phyloP scores from a whole-genome alignment of 2,329 filamentous ascomycete genomes.

The Fusarium pseudonygamai region DNA sequence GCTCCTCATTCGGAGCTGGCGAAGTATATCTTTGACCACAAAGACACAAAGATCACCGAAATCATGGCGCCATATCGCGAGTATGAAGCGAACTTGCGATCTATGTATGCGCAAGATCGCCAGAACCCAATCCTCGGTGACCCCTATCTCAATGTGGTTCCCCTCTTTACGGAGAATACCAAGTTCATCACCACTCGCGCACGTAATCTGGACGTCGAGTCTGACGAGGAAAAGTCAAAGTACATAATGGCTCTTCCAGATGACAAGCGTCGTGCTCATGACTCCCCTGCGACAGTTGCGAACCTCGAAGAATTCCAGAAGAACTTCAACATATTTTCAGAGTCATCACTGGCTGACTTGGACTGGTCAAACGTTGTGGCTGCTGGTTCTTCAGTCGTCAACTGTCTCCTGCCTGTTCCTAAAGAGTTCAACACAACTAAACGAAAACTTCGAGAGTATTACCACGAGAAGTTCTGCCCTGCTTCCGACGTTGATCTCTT shows the following conservation, averaged over 20 bases:
- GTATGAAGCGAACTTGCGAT: constrained; percentile 73
- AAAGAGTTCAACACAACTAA: constrained; percentile 69
- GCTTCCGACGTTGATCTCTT: constrained; percentile 91
- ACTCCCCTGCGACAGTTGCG: constrained; percentile 73
- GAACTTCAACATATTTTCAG: constrained; percentile 85
- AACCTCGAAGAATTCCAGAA: constrained; percentile 76
- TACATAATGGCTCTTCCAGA: constrained; percentile 76
- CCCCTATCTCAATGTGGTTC: constrained; percentile 69
- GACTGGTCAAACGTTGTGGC: constrained; percentile 86
- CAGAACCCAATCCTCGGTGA: constrained; percentile 66
- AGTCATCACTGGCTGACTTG: constrained; percentile 77
- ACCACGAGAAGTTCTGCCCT: constrained; percentile 82
- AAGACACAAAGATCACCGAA: constrained; percentile 62
- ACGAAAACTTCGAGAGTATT: constrained; percentile 74
- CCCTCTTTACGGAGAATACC: constrained; percentile 69
- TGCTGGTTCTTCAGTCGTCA: constrained; percentile 83
- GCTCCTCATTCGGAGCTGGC: constrained; percentile 57
- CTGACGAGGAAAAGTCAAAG: constrained; percentile 66
- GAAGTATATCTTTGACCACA: constrained; percentile 64
- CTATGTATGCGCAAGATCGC: constrained; percentile 75
- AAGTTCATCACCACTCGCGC: constrained; percentile 68
- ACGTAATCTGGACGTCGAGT: constrained; percentile 66
- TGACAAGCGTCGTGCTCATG: constrained; percentile 68
- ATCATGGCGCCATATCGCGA: constrained; percentile 73
- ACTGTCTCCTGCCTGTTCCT: constrained; percentile 78